Evolutionary conservation across 2,329 filamentous ascomycete genomes (phyloP).

Genomic region (Ascochyta koolunga): DNA sequence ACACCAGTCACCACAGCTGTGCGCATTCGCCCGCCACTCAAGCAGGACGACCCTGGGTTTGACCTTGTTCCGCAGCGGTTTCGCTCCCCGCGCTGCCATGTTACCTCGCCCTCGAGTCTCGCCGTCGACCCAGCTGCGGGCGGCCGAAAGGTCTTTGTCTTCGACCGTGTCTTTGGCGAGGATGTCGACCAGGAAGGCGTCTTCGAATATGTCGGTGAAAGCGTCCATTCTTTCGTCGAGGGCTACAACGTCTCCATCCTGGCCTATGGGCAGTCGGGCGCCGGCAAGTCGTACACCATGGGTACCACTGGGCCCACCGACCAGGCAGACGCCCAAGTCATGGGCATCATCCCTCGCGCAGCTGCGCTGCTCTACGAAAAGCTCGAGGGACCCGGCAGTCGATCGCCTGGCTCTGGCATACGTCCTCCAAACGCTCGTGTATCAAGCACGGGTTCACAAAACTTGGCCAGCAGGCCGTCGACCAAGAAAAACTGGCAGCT

Average conservation of each 20-base stretch:
- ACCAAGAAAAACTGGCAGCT: constrained; percentile 84
- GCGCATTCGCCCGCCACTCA: constrained; percentile 86
- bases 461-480: constrained; percentile 49
- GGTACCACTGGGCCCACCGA: constrained; percentile 87
- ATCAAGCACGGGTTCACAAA: constrained; percentile 63
- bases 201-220: constrained; percentile 93
- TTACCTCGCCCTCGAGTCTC: constrained; percentile 82
- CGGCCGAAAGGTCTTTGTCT: constrained; percentile 93
- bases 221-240: constrained; percentile 86
- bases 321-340: constrained; percentile 70
- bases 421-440: constrained; percentile 73
- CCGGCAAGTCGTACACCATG: constrained; percentile 99
- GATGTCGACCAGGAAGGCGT: constrained; percentile 85
- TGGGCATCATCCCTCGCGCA: constrained; percentile 96
- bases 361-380: constrained; percentile 87
- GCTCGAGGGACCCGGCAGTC: constrained; percentile 66
- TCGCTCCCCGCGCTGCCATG: constrained; percentile 89
- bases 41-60: constrained; percentile 84
- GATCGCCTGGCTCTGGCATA: constrained; percentile 76
- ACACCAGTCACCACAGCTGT: constrained; percentile 67
- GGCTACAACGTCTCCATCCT: constrained; percentile 98
- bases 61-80: constrained; percentile 96
- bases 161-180: constrained; percentile 90
- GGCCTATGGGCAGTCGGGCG: constrained; percentile 96
- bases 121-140: constrained; percentile 83